Percentiles rank a stretch among this genome's conserved stretches.
These are phyloP conservation scores for Torulaspora gathmanii DNA, from an alignment of 805 yeast genomes.

Conservation along the genomic window DNA sequence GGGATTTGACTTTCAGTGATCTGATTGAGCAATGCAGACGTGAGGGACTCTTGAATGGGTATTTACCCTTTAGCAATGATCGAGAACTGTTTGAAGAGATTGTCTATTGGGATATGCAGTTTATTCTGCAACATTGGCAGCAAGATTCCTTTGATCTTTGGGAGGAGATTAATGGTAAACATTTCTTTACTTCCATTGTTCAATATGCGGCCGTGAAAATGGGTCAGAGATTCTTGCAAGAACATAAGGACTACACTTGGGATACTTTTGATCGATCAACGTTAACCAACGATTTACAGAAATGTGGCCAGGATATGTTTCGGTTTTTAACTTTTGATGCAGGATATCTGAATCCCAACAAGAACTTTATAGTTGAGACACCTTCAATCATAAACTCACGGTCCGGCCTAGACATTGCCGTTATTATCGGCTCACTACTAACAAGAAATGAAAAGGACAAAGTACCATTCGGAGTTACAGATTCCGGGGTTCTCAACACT, in stretches of 20 bases:
- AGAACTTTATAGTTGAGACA: constrained; percentile 65
- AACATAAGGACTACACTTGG: not conserved
- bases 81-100: constrained; percentile 48
- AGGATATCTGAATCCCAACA: constrained; percentile 37
- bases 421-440: constrained; percentile 43
- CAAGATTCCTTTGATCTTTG: constrained; percentile 76
- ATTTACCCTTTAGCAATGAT: constrained; percentile 23
- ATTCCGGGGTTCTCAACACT: constrained; percentile 56
- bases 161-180: constrained; percentile 79
- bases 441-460: constrained; percentile 41
- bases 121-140: constrained; percentile 58
- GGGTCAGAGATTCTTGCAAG: constrained; percentile 44
- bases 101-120: constrained; percentile 66
- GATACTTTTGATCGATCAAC: not conserved
- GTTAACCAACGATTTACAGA: constrained; percentile 30
- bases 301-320: constrained; percentile 22
- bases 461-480: constrained; percentile 57
- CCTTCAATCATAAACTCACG: constrained; percentile 49
- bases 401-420: constrained; percentile 75
- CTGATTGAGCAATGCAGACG: constrained; percentile 22
- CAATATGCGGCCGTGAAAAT: constrained; percentile 65
- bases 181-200: constrained; percentile 72
- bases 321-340: constrained; percentile 28
- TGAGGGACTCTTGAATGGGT: constrained; percentile 1
- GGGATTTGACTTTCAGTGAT: constrained; percentile 27